Percentiles rank a stretch among this genome's conserved stretches.
Evolutionary conservation across 768 basidiomycete species (phyloP).

Genomic region (Lactifluus volemus): DNA sequence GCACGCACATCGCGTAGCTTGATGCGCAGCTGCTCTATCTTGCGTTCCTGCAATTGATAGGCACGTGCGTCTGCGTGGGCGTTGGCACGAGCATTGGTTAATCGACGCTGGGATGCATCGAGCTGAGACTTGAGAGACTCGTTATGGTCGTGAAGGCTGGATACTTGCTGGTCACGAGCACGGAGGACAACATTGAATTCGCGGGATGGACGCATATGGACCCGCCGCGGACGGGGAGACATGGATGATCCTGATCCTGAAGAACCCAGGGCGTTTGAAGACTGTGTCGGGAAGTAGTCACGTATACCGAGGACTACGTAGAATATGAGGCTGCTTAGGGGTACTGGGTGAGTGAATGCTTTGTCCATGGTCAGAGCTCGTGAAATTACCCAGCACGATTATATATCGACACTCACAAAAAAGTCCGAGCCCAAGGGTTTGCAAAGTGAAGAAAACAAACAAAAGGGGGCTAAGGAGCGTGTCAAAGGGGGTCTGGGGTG

Average conservation of each 20-base stretch:
- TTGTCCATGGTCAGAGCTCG: neutral
- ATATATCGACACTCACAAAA: slow-evolving; percentile 4
- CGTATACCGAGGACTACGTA: neutral
- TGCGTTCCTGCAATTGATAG: slow-evolving; percentile 18
- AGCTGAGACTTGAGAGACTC: slow-evolving; percentile 7
- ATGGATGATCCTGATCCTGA: slow-evolving; percentile 1
- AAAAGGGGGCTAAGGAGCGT: neutral
- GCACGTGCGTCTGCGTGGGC: slow-evolving; percentile 11
- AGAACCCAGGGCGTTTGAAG: neutral
- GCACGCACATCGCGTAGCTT: slow-evolving; percentile 15
- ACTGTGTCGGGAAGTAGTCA: neutral
- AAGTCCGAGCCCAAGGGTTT: neutral
- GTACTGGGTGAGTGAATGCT: neutral
- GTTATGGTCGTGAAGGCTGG: slow-evolving; percentile 12
- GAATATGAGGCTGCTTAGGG: neutral
- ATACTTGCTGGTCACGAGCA: slow-evolving; percentile 16
- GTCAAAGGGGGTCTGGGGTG: neutral
- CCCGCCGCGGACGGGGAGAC: slow-evolving; percentile 13
- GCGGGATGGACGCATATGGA: slow-evolving; percentile 10
- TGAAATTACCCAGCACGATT: neutral
- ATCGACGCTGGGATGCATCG: slow-evolving; percentile 9
- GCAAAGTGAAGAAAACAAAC: neutral
- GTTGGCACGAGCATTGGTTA: slow-evolving; percentile 15
- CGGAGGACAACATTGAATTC: slow-evolving; percentile 16
- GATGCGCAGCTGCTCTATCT: slow-evolving; percentile 12